Percentiles rank a stretch among this genome's conserved stretches.
phyloP scores from a whole-genome alignment of 192 early-diverging fungal species.

The Chytriomyces sp. region DNA sequence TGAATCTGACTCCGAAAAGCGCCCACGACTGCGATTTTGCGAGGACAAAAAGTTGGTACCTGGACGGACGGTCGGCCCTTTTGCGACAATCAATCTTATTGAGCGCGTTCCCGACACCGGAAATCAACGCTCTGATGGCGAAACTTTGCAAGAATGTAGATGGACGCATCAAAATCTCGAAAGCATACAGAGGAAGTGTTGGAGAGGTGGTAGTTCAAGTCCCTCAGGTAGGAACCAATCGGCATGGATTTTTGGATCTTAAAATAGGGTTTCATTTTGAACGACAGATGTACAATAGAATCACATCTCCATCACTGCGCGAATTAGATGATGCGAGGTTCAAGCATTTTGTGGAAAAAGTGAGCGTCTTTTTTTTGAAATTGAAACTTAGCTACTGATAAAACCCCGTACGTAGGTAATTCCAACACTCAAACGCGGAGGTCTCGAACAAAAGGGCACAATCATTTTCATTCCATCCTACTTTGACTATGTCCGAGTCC shows the following conservation, averaged over 20 bases:
- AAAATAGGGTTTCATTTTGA: neutral
- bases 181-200: conserved; percentile 70
- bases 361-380: neutral
- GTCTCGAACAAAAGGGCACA: conserved; percentile 41
- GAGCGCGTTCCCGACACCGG: conserved; percentile 81
- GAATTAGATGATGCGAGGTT: conserved; percentile 82
- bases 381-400: no score
- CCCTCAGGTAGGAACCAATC: conserved; percentile 62
- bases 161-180: conserved; percentile 58
- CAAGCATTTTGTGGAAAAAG: conserved; percentile 78
- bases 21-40: conserved; percentile 97
- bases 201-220: conserved; percentile 78
- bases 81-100: conserved; percentile 89
- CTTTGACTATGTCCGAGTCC: conserved; percentile 93
- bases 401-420: conserved; percentile 50
- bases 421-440: conserved; percentile 58
- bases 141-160: conserved; percentile 56
- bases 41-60: conserved; percentile 79
- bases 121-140: conserved; percentile 84
- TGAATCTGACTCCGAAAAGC: conserved; percentile 89
- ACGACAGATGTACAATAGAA: conserved; percentile 71
- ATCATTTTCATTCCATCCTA: conserved; percentile 90
- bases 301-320: conserved; percentile 63
- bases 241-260: neutral
- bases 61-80: conserved; percentile 84